These are phyloP conservation scores for Podospora pseudoanserina DNA, from an alignment of 495 filamentous ascomycete species.

Conservation along the genomic window DNA sequence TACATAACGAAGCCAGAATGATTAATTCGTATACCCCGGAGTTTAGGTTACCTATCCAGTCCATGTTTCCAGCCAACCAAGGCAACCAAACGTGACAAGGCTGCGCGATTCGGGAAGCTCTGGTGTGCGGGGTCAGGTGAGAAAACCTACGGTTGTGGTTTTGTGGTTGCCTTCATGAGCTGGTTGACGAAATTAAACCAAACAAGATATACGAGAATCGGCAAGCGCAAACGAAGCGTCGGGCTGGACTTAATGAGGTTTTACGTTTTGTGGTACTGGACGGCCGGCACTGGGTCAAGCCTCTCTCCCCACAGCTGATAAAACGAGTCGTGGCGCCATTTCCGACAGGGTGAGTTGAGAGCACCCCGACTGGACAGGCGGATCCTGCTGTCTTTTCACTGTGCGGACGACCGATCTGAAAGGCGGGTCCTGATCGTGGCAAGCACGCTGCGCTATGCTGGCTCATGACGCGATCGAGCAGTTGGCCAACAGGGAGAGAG, in stretches of 20 bases:
- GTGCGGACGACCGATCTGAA: not conserved
- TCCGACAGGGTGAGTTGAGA: not conserved
- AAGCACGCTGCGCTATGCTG: not conserved
- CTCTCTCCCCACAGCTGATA: not conserved
- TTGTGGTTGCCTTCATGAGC: not conserved
- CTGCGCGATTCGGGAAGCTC: not conserved
- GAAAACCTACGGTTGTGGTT: not conserved
- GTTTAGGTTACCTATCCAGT: not conserved
- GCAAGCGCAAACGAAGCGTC: not conserved
- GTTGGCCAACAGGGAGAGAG: not conserved
- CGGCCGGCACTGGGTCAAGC: not conserved
- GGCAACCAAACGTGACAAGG: not conserved
- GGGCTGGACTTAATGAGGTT: not conserved
- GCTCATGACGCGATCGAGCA: not conserved
- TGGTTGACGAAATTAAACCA: not conserved
- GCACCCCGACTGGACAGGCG: not conserved
- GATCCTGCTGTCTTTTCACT: not conserved
- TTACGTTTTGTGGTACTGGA: not conserved
- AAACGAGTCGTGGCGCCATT: not conserved
- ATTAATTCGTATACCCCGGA: constrained; percentile 1
- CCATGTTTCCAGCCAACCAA: not conserved
- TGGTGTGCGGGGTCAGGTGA: not conserved
- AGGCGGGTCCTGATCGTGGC: not conserved
- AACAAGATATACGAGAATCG: not conserved
- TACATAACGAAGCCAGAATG: constrained; percentile 4